Evolutionary conservation across 2,329 filamentous ascomycete genomes (phyloP).

Genomic region (Exophiala sp.): DNA sequence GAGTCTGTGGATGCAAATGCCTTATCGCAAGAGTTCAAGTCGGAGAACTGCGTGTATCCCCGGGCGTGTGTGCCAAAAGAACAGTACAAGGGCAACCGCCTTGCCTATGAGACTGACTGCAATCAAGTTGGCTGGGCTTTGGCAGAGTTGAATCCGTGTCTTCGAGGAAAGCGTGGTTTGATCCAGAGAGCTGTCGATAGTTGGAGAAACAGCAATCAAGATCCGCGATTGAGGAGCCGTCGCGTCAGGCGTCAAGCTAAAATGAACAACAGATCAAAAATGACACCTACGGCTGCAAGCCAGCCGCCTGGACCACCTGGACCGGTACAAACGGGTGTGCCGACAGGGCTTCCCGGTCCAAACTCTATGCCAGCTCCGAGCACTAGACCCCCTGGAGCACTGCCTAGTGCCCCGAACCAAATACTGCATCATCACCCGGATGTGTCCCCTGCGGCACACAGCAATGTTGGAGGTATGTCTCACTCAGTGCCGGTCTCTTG

Average conservation of each 20-base stretch:
- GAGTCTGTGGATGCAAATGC: slow-evolving; percentile 92
- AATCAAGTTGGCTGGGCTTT: slow-evolving; percentile 99
- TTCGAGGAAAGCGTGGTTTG: slow-evolving; percentile 88
- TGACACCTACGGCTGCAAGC: slow-evolving; percentile 54
- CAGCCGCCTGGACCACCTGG: slow-evolving; percentile 66
- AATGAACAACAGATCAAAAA: slow-evolving; percentile 80
- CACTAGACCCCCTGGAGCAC: slow-evolving; percentile 46
- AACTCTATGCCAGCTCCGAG: slow-evolving; percentile 55
- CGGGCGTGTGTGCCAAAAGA: slow-evolving; percentile 93
- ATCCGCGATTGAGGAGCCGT: slow-evolving; percentile 83
- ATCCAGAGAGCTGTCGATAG: slow-evolving; percentile 97
- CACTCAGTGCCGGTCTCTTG: slow-evolving; percentile 38
- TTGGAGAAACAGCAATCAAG: slow-evolving; percentile 98
- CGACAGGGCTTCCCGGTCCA: slow-evolving; percentile 61
- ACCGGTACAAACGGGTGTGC: slow-evolving; percentile 59
- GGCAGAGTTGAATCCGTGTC: slow-evolving; percentile 83
- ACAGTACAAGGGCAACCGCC: slow-evolving; percentile 89
- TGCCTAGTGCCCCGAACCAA: slow-evolving; percentile 66
- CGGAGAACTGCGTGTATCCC: slow-evolving; percentile 97
- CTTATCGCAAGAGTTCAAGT: slow-evolving; percentile 85
- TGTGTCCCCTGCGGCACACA: slow-evolving; percentile 53
- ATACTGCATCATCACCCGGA: slow-evolving; percentile 74
- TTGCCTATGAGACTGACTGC: slow-evolving; percentile 97
- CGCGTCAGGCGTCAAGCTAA: slow-evolving; percentile 94
- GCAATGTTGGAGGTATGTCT: slow-evolving; percentile 96